Evolutionary conservation across 1,139 yeast genomes (phyloP).

Genomic region (Hanseniaspora uvarum): DNA sequence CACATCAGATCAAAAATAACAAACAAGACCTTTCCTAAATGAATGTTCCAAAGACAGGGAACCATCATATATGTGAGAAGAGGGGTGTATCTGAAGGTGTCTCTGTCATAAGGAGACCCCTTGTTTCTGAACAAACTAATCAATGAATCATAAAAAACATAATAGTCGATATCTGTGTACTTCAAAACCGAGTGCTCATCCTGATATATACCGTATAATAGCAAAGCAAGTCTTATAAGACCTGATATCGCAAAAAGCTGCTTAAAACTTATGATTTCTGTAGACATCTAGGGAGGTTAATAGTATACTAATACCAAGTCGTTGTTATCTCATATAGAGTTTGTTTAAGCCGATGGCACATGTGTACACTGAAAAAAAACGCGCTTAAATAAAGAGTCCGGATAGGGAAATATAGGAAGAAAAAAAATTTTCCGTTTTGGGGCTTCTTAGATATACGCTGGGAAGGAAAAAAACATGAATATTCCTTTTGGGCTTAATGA

Average conservation of each 20-base stretch:
- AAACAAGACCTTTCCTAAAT: constrained; percentile 72
- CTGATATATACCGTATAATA: constrained; percentile 78
- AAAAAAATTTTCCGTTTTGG: neutral
- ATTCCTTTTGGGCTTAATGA: neutral
- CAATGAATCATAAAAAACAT: constrained; percentile 36
- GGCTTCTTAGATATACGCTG: neutral
- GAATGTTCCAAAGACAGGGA: constrained; percentile 47
- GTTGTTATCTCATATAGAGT: too few relatives aligned
- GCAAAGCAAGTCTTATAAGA: constrained; percentile 51
- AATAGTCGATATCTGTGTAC: constrained; percentile 88
- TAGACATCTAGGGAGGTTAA: neutral
- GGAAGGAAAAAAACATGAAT: neutral
- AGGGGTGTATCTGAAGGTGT: constrained; percentile 89
- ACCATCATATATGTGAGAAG: constrained; percentile 69
- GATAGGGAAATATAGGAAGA: neutral
- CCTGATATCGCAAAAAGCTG: constrained; percentile 27
- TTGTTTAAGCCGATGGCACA: neutral
- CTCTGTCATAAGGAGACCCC: constrained; percentile 67
- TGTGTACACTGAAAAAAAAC: neutral
- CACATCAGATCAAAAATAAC: constrained; percentile 70
- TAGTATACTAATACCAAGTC: too few relatives aligned
- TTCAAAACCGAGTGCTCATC: constrained; percentile 69
- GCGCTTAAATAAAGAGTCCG: neutral
- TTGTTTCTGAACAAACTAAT: constrained; percentile 51
- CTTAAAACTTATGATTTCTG: constrained; percentile 9